Evolutionary conservation across 2,329 filamentous ascomycete species (phyloP).

Genomic region (Thelonectria blattea): DNA sequence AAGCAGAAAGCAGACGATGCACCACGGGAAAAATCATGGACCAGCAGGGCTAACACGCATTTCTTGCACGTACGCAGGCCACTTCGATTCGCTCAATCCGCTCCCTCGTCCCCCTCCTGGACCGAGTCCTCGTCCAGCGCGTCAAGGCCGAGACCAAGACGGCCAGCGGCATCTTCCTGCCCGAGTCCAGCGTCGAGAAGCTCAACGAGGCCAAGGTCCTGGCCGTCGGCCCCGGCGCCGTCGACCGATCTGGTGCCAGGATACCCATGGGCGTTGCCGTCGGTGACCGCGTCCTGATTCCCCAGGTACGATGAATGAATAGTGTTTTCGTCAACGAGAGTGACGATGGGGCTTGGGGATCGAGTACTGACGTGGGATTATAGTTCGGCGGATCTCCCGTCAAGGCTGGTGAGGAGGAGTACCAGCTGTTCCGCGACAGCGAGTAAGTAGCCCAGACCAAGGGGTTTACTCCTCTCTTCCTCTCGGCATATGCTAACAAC

Average conservation of each 20-base stretch:
- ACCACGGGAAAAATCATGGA: background rate
- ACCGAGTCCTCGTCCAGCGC: conserved; percentile 97
- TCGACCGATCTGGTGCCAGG: conserved; percentile 90
- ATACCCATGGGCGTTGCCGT: conserved; percentile 80
- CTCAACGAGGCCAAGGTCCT: conserved; percentile 97
- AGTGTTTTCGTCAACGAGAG: background rate
- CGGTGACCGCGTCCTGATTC: conserved; percentile 95
- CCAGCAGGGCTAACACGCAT: conserved; percentile 11
- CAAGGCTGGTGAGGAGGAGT: conserved; percentile 98
- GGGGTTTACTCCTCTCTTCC: background rate
- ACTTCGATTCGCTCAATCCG: conserved; percentile 93
- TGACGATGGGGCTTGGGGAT: background rate
- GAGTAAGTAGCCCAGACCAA: conserved; percentile 71
- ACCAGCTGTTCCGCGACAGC: conserved; percentile 92
- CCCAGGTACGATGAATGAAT: conserved; percentile 71
- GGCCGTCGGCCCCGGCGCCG: conserved; percentile 86
- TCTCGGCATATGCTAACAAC: conserved; percentile 21
- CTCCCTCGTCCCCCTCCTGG: conserved; percentile 91
- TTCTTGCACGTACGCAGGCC: conserved; percentile 49
- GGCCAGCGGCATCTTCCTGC: conserved; percentile 94
- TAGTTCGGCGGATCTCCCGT: conserved; percentile 93
- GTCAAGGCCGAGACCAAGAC: conserved; percentile 98
- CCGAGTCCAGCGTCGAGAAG: conserved; percentile 96
- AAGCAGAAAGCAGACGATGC: background rate
- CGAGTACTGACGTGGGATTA: conserved; percentile 35